Conservation (phyloP, 352 stramenopile genomes). For the Globisporangium carolinianum region DNA sequence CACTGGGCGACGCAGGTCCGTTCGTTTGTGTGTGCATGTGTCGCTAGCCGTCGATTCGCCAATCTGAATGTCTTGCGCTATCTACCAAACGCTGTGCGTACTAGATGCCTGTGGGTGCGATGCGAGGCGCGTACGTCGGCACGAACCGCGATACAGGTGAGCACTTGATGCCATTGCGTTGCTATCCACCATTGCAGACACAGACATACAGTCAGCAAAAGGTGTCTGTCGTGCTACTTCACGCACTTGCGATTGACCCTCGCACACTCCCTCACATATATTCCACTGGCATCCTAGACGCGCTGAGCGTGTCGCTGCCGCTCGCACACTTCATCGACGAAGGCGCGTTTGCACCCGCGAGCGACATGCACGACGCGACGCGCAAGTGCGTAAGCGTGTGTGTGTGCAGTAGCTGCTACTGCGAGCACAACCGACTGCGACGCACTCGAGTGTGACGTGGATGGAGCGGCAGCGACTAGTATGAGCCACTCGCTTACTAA, state of each 20-base stretch:
- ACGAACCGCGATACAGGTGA: constrained; percentile 7
- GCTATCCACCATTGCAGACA: too few species aligned
- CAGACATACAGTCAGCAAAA: too few species aligned
- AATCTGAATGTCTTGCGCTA: too few species aligned
- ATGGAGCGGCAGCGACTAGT: too few species aligned
- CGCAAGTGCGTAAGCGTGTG: constrained; percentile 16
- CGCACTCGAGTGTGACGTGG: too few species aligned
- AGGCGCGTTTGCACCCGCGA: constrained; percentile 34
- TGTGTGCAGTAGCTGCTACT: not conserved
- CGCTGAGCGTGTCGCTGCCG: constrained; percentile 48
- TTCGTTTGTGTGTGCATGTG: not conserved
- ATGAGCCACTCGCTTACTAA: not conserved
- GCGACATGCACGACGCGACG: constrained; percentile 25
- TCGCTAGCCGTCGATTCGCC: too few species aligned
- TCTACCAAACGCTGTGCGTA: not conserved
- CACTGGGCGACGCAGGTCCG: constrained; percentile 64
- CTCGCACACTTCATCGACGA: constrained; percentile 73
- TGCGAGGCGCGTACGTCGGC: constrained; percentile 12
- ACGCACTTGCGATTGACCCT: not conserved
- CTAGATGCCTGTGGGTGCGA: constrained; percentile 1
- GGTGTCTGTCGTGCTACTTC: not conserved
- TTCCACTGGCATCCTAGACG: constrained; percentile 4
- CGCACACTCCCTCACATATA: too few species aligned
- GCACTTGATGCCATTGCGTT: too few species aligned
- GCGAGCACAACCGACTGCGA: too few species aligned